phyloP scores from a whole-genome alignment of 805 yeast genomes.

The Candida chilensis region DNA sequence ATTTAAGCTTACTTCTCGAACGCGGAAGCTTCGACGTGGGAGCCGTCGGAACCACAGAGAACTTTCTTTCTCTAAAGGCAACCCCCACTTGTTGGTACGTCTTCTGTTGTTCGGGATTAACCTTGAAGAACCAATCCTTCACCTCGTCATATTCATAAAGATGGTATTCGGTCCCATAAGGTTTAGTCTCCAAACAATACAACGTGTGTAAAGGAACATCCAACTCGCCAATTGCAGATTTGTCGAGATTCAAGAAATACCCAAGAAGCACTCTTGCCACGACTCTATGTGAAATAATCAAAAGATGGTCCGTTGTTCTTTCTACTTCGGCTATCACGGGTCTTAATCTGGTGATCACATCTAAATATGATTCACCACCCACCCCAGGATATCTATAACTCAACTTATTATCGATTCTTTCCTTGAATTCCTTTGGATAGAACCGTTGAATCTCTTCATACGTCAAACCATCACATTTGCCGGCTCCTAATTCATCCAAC shows the following conservation, averaged over 20 bases:
- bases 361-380: constrained; percentile 93
- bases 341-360: constrained; percentile 82
- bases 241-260: constrained; percentile 76
- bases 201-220: constrained; percentile 92
- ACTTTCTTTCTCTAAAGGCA: constrained; percentile 59
- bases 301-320: constrained; percentile 78
- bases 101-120: constrained; percentile 45
- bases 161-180: constrained; percentile 92
- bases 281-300: constrained; percentile 83
- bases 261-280: constrained; percentile 83
- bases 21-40: constrained; percentile 29
- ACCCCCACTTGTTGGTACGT: constrained; percentile 66
- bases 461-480: constrained; percentile 87
- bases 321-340: constrained; percentile 91
- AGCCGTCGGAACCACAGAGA: constrained; percentile 71
- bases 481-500: constrained; percentile 92
- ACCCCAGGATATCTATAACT: constrained; percentile 92
- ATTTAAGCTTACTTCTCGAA: constrained; percentile 1
- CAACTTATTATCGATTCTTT: constrained; percentile 70
- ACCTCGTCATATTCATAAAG: constrained; percentile 80
- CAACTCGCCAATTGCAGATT: constrained; percentile 75
- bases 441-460: constrained; percentile 71
- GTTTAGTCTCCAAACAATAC: constrained; percentile 84
- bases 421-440: constrained; percentile 71
- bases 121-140: constrained; percentile 68